Evolutionary conservation across 2,329 filamentous ascomycete genomes (phyloP).

Genomic region (Coniosporium tulheliwenetii): DNA sequence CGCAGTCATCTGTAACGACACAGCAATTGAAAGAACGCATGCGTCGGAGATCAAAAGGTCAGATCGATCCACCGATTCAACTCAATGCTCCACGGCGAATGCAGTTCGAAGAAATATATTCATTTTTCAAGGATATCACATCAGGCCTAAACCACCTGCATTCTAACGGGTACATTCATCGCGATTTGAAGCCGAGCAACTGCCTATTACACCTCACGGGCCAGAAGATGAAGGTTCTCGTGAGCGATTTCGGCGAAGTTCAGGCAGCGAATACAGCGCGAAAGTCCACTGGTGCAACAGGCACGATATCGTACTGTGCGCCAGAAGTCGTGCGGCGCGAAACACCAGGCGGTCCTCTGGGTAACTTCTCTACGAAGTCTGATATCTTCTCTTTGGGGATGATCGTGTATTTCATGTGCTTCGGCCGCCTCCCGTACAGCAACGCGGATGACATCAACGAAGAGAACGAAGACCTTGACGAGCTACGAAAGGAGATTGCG

Average conservation of each 20-base stretch:
- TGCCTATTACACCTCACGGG: constrained; percentile 73
- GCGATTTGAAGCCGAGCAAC: constrained; percentile 91
- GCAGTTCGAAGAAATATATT: constrained; percentile 85
- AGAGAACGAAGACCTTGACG: constrained; percentile 80
- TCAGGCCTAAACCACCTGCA: constrained; percentile 85
- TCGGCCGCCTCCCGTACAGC: constrained; percentile 70
- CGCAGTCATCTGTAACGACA: constrained; percentile 45
- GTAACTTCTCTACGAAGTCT: constrained; percentile 92
- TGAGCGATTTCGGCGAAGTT: constrained; percentile 96
- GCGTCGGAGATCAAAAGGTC: constrained; percentile 65
- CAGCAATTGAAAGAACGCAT: constrained; percentile 82
- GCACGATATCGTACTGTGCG: constrained; percentile 94
- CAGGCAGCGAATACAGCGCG: constrained; percentile 68
- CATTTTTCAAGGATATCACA: constrained; percentile 89
- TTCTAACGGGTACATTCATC: constrained; percentile 81
- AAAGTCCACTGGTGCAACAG: constrained; percentile 84
- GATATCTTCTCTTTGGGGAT: constrained; percentile 98
- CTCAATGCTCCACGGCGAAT: constrained; percentile 38
- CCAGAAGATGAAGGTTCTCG: constrained; percentile 59
- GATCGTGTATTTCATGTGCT: constrained; percentile 98
- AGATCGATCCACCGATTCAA: constrained; percentile 46
- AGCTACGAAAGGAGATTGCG: constrained; percentile 70
- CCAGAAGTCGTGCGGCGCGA: constrained; percentile 72
- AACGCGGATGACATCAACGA: constrained; percentile 77
- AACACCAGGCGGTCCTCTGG: constrained; percentile 50